phyloP scores from a whole-genome alignment of 148 eudicot genomes.

The Arctostaphylos glauca region DNA sequence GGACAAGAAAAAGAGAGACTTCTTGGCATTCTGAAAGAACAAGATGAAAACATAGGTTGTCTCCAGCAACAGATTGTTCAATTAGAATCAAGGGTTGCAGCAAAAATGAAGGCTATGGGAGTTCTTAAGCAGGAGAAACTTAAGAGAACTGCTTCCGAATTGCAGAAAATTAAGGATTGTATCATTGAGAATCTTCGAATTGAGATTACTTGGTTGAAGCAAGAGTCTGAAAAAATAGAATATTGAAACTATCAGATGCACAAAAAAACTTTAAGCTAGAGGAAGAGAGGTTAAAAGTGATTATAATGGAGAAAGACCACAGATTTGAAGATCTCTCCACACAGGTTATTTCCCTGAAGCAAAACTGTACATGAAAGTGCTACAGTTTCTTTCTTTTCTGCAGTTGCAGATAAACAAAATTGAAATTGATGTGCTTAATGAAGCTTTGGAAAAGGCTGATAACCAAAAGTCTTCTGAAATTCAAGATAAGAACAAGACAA shows the following conservation, averaged over 20 bases:
- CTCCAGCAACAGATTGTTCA: constrained; percentile 36
- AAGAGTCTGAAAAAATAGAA: constrained; percentile 31
- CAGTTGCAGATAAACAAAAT: constrained; percentile 33
- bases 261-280: constrained; percentile 21
- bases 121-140: constrained; percentile 37
- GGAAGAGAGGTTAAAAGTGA: constrained; percentile 30
- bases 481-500: constrained; percentile 34
- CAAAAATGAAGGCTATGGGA: constrained; percentile 32
- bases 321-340: constrained; percentile 31
- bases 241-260: background rate
- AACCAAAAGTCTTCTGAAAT: constrained; percentile 33
- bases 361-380: constrained; percentile 24
- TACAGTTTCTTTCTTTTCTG: constrained; percentile 14
- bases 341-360: constrained; percentile 30
- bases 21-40: constrained; percentile 31
- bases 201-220: constrained; percentile 36
- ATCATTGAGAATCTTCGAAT: constrained; percentile 32
- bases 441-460: constrained; percentile 39
- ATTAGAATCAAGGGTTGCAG: constrained; percentile 25
- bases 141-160: constrained; percentile 28
- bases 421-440: constrained; percentile 34
- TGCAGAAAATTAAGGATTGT: constrained; percentile 33
- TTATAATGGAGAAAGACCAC: constrained; percentile 39
- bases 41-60: constrained; percentile 30
- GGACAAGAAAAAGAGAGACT: constrained; percentile 43